Evolutionary conservation across 2,329 filamentous ascomycete species (phyloP).

Genomic region (Diaporthe caulivora): DNA sequence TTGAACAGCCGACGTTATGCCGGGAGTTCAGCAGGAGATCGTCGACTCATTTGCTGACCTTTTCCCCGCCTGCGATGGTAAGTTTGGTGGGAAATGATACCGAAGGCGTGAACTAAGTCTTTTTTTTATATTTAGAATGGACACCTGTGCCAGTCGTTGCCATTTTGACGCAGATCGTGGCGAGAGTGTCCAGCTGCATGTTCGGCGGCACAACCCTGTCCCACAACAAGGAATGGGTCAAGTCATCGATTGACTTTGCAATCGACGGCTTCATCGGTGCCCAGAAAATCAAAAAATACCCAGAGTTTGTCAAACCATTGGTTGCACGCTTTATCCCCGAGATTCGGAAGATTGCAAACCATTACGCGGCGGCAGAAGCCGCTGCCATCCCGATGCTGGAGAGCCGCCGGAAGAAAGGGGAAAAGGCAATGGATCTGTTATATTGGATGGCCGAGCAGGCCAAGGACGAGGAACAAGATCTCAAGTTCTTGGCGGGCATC

Average conservation of each 20-base stretch:
- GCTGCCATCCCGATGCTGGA: constrained; percentile 46
- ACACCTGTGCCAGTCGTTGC: constrained; percentile 44
- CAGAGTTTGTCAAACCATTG: constrained; percentile 45
- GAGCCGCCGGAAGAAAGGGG: constrained; percentile 21
- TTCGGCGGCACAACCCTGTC: constrained; percentile 45
- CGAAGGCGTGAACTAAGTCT: not conserved
- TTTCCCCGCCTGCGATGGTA: constrained; percentile 42
- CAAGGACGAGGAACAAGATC: constrained; percentile 22
- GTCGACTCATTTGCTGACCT: constrained; percentile 41
- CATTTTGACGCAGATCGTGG: constrained; percentile 45
- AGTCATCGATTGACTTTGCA: constrained; percentile 47
- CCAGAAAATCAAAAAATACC: constrained; percentile 41
- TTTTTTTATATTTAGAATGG: constrained; percentile 4
- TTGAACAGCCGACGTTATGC: constrained; percentile 24
- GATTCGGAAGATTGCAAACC: constrained; percentile 45
- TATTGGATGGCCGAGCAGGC: constrained; percentile 44
- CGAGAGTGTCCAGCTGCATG: constrained; percentile 47
- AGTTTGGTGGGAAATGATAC: constrained; percentile 29
- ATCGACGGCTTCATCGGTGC: constrained; percentile 47
- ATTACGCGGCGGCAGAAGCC: constrained; percentile 43
- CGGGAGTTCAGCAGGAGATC: constrained; percentile 44
- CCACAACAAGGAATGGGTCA: constrained; percentile 48
- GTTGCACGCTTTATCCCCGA: constrained; percentile 44
- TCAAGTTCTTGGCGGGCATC: constrained; percentile 47
- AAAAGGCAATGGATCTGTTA: constrained; percentile 43